These are phyloP conservation scores for Candida maesae DNA, from an alignment of 805 yeast genomes.

Conservation along the genomic window DNA sequence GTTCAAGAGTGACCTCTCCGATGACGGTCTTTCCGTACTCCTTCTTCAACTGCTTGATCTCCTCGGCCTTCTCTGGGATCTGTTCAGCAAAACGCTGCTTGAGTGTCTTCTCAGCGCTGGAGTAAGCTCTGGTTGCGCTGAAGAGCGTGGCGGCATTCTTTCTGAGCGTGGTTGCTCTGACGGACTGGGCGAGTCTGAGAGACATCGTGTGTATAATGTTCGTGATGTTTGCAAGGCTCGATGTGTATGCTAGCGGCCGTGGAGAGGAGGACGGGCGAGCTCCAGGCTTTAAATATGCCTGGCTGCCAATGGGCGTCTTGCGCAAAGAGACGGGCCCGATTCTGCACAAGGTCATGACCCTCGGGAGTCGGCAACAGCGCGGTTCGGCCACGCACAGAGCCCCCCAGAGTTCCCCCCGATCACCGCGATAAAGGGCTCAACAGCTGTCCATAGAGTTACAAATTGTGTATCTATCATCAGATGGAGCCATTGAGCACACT, in stretches of 20 bases:
- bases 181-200: slow-evolving; percentile 16
- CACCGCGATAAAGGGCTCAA: not conserved
- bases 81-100: slow-evolving; percentile 93
- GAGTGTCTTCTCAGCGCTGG: slow-evolving; percentile 51
- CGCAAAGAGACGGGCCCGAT: slow-evolving; percentile 17
- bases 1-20: slow-evolving; percentile 72
- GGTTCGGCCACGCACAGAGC: slow-evolving; percentile 2
- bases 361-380: slow-evolving; percentile 1
- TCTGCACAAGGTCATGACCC: slow-evolving; percentile 13
- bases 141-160: slow-evolving; percentile 10
- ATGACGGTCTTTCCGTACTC: slow-evolving; percentile 77
- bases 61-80: slow-evolving; percentile 88
- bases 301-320: not conserved
- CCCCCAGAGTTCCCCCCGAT: not conserved
- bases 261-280: too few species aligned
- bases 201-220: slow-evolving; percentile 8
- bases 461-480: too few species aligned
- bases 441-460: not conserved
- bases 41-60: slow-evolving; percentile 74
- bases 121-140: slow-evolving; percentile 25
- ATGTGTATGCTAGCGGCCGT: too few species aligned
- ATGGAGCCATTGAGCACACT: too few species aligned
- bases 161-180: slow-evolving; percentile 13
- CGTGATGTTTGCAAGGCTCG: not conserved
- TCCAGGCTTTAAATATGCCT: not conserved